Evolutionary conservation across 306 rosid genomes (phyloP).

Genomic region (Echinosophora koreensis): DNA sequence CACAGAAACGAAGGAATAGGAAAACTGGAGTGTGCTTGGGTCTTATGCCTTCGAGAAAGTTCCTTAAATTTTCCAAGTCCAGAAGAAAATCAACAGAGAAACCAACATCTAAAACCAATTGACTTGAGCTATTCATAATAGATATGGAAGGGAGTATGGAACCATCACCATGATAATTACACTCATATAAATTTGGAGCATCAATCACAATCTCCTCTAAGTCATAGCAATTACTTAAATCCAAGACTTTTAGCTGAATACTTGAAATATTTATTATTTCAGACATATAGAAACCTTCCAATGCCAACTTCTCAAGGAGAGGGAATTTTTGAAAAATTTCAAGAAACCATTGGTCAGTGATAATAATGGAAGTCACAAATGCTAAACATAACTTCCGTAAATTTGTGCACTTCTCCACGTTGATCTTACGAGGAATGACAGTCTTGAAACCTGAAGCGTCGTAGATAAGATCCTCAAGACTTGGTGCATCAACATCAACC

Average conservation of each 20-base stretch:
- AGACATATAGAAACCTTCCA: not conserved
- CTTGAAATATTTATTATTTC: conserved; percentile 17
- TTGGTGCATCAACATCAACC: conserved; percentile 8
- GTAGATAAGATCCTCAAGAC: not conserved
- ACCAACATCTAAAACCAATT: not conserved
- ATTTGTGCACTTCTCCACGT: conserved; percentile 11
- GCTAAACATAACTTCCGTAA: not conserved
- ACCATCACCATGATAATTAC: not conserved
- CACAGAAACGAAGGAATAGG: not conserved
- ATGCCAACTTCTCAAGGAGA: not conserved
- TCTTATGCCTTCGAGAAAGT: not conserved
- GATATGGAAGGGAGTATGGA: not conserved
- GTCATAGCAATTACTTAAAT: not conserved
- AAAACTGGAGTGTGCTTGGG: not conserved
- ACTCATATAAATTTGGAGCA: not conserved
- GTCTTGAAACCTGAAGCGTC: no score
- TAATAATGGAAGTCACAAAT: not conserved
- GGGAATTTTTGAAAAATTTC: not conserved
- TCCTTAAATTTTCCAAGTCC: not conserved
- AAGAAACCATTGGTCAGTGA: conserved; percentile 27
- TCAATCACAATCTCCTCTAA: not conserved
- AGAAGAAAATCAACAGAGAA: not conserved
- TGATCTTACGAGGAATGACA: not conserved
- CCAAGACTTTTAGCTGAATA: not conserved
- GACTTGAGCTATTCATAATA: not conserved